Conservation (phyloP, 2,329 filamentous ascomycete genomes). For the Aspergillus sp. region DNA sequence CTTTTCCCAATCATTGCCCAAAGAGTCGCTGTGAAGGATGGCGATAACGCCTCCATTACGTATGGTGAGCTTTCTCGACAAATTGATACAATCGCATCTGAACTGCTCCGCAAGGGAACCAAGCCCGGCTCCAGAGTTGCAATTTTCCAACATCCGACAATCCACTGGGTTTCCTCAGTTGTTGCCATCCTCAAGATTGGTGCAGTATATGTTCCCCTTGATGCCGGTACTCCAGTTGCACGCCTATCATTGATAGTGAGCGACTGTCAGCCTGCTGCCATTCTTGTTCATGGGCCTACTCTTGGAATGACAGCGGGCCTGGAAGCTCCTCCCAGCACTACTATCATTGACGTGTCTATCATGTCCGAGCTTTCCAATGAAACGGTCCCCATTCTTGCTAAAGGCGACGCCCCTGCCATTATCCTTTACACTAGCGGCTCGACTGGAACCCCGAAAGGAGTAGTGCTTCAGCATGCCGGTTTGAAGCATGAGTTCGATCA, state of each 20-base stretch:
- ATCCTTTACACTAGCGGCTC: slow-evolving; percentile 4
- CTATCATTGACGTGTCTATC: neutral
- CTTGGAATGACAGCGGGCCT: neutral
- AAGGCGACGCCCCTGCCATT: neutral
- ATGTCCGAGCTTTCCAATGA: neutral
- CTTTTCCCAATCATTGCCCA: no score
- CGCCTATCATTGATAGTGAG: neutral
- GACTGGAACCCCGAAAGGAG: slow-evolving; percentile 4
- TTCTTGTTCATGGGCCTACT: neutral
- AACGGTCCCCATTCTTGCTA: neutral
- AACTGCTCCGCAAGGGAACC: neutral
- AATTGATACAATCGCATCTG: neutral
- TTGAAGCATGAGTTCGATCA: neutral
- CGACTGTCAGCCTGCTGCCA: neutral
- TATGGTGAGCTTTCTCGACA: neutral
- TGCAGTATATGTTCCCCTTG: neutral
- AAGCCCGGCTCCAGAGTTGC: neutral
- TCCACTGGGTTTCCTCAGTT: neutral
- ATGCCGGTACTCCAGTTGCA: neutral
- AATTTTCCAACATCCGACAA: neutral
- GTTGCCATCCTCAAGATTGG: neutral
- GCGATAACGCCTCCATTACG: neutral
- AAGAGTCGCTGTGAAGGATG: no score
- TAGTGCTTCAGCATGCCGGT: neutral
- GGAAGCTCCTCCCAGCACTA: neutral